These are phyloP conservation scores for Linnemannia exigua DNA, from an alignment of 192 early-diverging fungal genomes.

Conservation along the genomic window DNA sequence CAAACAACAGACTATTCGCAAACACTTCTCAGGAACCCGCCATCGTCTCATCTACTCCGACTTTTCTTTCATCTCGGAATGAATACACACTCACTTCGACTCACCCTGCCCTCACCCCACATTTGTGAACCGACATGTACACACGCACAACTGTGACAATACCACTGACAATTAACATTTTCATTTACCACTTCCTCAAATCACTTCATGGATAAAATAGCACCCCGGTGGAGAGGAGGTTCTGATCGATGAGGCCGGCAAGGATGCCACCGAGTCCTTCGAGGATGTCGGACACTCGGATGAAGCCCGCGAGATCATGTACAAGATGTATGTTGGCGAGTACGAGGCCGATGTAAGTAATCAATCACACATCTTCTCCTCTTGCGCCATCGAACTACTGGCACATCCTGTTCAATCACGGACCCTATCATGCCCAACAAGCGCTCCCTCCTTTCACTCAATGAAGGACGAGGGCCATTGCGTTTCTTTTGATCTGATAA, in stretches of 20 bases:
- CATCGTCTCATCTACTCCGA: background rate
- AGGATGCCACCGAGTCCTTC: slow-evolving; percentile 93
- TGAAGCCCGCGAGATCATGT: slow-evolving; percentile 91
- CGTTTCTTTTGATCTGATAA: slow-evolving; percentile 30
- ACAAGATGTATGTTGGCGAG: slow-evolving; percentile 81
- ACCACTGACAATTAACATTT: slow-evolving; percentile 6
- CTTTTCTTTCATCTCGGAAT: slow-evolving; percentile 1
- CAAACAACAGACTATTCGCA: background rate
- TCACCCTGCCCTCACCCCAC: background rate
- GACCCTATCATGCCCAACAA: background rate
- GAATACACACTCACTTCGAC: background rate
- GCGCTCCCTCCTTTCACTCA: background rate
- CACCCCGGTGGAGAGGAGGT: slow-evolving; percentile 99
- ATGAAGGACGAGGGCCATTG: background rate
- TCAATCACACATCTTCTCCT: background rate
- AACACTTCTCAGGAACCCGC: background rate
- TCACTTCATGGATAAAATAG: slow-evolving; percentile 56
- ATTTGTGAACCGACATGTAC: background rate
- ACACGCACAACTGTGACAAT: background rate
- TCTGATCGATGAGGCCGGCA: slow-evolving; percentile 90
- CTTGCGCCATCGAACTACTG: background rate
- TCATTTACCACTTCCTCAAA: too few relatives aligned
- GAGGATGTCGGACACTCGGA: slow-evolving; percentile 98
- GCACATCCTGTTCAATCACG: background rate
- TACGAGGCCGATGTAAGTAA: slow-evolving; percentile 68